phyloP scores from a whole-genome alignment of 805 yeast genomes.

The Schwanniomyces occidentalis region DNA sequence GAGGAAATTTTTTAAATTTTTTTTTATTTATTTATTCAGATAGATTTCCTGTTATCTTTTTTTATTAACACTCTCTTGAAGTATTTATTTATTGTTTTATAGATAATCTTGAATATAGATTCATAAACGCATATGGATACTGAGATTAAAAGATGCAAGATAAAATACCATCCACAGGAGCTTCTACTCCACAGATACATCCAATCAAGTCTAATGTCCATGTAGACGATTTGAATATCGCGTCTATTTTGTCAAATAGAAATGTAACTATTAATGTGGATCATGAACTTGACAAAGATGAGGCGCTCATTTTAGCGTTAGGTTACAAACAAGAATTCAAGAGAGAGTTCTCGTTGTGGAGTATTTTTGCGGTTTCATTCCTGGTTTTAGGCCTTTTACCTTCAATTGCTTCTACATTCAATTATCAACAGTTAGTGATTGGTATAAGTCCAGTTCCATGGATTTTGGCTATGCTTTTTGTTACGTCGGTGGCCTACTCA shows the following conservation, averaged over 20 bases:
- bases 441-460: slow-evolving; percentile 64
- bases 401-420: slow-evolving; percentile 62
- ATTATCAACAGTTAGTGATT: slow-evolving; percentile 58
- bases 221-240: slow-evolving; percentile 38
- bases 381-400: slow-evolving; percentile 66
- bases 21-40: no score
- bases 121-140: no score
- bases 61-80: no score
- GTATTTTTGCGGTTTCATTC: slow-evolving; percentile 63
- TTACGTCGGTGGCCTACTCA: slow-evolving; percentile 57
- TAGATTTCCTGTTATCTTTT: no score
- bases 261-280: slow-evolving; percentile 44
- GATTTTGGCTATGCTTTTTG: slow-evolving; percentile 57
- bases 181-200: no score
- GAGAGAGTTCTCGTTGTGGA: slow-evolving; percentile 57
- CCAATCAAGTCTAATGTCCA: slow-evolving; percentile 24
- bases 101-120: no score
- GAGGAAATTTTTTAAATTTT: no score
- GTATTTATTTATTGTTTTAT: no score
- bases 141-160: no score
- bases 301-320: slow-evolving; percentile 54
- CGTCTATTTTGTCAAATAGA: slow-evolving; percentile 40
- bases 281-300: slow-evolving; percentile 49
- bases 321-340: slow-evolving; percentile 66
- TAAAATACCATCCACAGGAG: no score